Conservation (phyloP, 2,329 filamentous ascomycete genomes). For the Geosmithia flava region DNA sequence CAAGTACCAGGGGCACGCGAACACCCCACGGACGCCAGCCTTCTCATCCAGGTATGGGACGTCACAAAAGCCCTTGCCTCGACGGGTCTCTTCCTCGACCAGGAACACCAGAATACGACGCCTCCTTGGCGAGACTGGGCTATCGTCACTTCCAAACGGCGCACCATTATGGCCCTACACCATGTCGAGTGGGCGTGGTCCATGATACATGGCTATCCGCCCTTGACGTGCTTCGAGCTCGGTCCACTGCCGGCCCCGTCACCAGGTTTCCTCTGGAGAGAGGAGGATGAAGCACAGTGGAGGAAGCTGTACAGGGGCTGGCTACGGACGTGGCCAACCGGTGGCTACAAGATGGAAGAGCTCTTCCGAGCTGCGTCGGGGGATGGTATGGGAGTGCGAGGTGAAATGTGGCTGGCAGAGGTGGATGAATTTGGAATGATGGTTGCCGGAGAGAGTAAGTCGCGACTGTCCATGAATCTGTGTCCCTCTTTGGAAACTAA, state of each 20-base stretch:
- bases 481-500: no score
- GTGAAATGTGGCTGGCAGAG: constrained; percentile 8
- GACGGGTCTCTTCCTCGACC: constrained; percentile 5
- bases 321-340: constrained; percentile 5
- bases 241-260: constrained; percentile 6
- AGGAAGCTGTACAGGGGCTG: constrained; percentile 3
- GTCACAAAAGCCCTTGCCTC: constrained; percentile 5
- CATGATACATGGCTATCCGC: constrained; percentile 5
- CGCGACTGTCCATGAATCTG: no score
- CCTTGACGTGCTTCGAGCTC: constrained; percentile 8
- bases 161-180: constrained; percentile 6
- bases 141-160: constrained; percentile 6
- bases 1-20: no score
- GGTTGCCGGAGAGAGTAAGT: constrained; percentile 8
- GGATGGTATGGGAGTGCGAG: constrained; percentile 1
- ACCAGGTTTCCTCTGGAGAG: constrained; percentile 5
- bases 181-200: constrained; percentile 10
- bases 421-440: constrained; percentile 8
- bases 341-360: constrained; percentile 6
- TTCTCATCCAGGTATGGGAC: constrained; percentile 6
- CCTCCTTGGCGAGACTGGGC: constrained; percentile 7
- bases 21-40: constrained; percentile 1
- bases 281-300: constrained; percentile 3
- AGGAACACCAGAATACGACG: constrained; percentile 2
- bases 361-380: constrained; percentile 6